Evolutionary conservation across 2,329 filamentous ascomycete genomes (phyloP), one percentile per base, ranked within the genome.

Genomic region (Ascochyta clinopodiicola): DNA sequence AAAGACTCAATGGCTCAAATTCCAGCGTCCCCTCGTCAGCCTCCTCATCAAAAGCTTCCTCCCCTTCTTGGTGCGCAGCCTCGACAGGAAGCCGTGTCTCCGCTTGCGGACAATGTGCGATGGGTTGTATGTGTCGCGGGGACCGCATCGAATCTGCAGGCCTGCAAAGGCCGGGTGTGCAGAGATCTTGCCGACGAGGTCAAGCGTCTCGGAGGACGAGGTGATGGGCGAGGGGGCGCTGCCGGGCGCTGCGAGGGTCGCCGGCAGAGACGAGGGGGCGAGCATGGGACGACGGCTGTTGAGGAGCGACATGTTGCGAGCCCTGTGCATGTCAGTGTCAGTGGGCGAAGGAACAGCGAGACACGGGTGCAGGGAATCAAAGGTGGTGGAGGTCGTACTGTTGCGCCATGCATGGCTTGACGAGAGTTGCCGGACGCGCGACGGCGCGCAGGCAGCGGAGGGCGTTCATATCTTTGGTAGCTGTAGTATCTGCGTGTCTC

Each of bases 41-140:
- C 85, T 77, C 68, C 84, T 77, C 72, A 79, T 80, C 61, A 88
- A 61, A 44, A 82, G 76, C 70, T 80, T 80, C 66, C 82, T 75
- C 22, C 86, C 86, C 46, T 79, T 82, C 66, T 80, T 79, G 21
- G 78, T 79, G 66, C 77, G 77, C 57, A 85, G 60, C 63, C 86
- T 72, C 9, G 80, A 75, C 56, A 88, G 68, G 66, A 86, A 88
- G 2, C 85, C 85, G 74, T 86, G 83, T 64, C 85, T 79, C 59
- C 86, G 78, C 76, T 88, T 88, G 69, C 86, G 79, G 37, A 86
- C 82, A 39, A 81, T 68, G 59, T 86, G 82, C 45, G 81, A 85
- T 9, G 85, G 84, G 51, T 84, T 83, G 66, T 80, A 87, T 27
- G 86, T 88, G 53, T 81, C 75, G 60, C 85, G 79, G 25, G 80